phyloP scores from a whole-genome alignment of 2,329 filamentous ascomycete genomes.

The Cladophialophora chaetospira region DNA sequence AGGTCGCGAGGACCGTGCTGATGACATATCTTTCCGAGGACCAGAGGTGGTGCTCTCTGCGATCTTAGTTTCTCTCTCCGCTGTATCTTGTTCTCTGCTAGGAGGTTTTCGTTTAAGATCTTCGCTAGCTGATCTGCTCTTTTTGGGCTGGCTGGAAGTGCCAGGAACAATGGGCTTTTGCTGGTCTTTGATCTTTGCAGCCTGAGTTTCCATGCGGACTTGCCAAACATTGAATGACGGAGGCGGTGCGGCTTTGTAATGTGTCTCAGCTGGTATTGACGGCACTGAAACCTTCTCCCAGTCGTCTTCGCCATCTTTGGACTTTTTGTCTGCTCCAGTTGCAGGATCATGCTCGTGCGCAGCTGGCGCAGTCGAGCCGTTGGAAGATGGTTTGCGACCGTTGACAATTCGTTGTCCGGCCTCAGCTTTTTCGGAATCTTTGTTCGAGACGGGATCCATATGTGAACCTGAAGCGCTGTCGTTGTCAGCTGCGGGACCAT shows the following conservation, averaged over 20 bases:
- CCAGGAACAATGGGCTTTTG: constrained; percentile 32
- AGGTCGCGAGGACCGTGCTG: constrained; percentile 34
- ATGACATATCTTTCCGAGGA: constrained; percentile 21
- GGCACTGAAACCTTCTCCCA: constrained; percentile 63
- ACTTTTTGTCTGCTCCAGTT: constrained; percentile 50
- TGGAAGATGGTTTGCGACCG: constrained; percentile 16
- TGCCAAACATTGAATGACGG: constrained; percentile 88
- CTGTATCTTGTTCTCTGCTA: constrained; percentile 15
- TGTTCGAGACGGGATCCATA: constrained; percentile 64
- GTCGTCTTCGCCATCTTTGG: constrained; percentile 55
- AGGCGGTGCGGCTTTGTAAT: constrained; percentile 77
- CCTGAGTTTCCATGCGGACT: constrained; percentile 69
- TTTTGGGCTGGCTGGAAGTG: constrained; percentile 28
- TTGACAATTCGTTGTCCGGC: constrained; percentile 45
- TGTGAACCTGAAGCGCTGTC: constrained; percentile 28
- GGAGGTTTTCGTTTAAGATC: constrained; percentile 27
- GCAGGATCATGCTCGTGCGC: constrained; percentile 39
- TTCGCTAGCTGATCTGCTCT: constrained; percentile 41
- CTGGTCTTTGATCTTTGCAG: constrained; percentile 51
- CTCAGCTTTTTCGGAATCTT: constrained; percentile 65
- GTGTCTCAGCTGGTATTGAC: constrained; percentile 44
- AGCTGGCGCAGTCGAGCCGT: constrained; percentile 6
- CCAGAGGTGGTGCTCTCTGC: constrained; percentile 7
- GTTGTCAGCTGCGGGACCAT: constrained; percentile 32
- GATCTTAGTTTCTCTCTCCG: constrained; percentile 20